Percentiles rank a stretch among this genome's conserved stretches.
phyloP scores from a whole-genome alignment of 805 yeast species.

The Saturnispora mendoncae region DNA sequence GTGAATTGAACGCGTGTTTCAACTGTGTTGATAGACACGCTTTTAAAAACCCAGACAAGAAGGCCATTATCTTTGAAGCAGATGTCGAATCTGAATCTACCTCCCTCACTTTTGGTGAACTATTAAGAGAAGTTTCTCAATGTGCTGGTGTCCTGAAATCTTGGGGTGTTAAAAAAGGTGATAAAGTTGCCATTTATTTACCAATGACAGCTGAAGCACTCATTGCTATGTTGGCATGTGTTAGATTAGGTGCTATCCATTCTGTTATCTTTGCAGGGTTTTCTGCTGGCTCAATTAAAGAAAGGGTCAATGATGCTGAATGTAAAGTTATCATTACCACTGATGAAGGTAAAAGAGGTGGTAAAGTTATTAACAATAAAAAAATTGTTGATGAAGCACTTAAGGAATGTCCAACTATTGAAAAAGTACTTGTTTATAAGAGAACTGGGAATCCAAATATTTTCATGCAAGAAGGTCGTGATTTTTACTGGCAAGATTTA shows the following conservation, averaged over 20 bases:
- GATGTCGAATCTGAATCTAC: conserved; percentile 75
- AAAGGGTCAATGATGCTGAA: conserved; percentile 82
- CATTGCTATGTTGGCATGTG: conserved; percentile 87
- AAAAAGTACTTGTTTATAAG: conserved; percentile 77
- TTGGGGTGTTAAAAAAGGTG: conserved; percentile 90
- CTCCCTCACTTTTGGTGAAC: conserved; percentile 75
- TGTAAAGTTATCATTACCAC: conserved; percentile 84
- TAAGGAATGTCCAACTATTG: conserved; percentile 61
- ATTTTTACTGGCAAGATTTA: conserved; percentile 94
- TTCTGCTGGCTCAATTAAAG: conserved; percentile 84
- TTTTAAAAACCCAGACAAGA: conserved; percentile 70
- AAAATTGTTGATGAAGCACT: conserved; percentile 94
- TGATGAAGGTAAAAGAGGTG: conserved; percentile 94
- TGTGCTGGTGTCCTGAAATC: conserved; percentile 76
- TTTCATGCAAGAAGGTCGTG: conserved; percentile 72
- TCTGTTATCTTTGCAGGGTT: conserved; percentile 97
- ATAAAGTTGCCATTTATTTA: conserved; percentile 89
- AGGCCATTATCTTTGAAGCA: conserved; percentile 85
- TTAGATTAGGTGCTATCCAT: conserved; percentile 91
- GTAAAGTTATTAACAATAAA: conserved; percentile 85
- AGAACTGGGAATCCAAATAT: conserved; percentile 75
- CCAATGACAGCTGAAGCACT: conserved; percentile 98
- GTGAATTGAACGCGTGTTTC: conserved; percentile 86
- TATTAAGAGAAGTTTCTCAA: conserved; percentile 73
- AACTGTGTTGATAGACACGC: conserved; percentile 97